These are phyloP conservation scores for Rhizopogon roseolus DNA, from an alignment of 768 basidiomycete species.

Conservation along the genomic window DNA sequence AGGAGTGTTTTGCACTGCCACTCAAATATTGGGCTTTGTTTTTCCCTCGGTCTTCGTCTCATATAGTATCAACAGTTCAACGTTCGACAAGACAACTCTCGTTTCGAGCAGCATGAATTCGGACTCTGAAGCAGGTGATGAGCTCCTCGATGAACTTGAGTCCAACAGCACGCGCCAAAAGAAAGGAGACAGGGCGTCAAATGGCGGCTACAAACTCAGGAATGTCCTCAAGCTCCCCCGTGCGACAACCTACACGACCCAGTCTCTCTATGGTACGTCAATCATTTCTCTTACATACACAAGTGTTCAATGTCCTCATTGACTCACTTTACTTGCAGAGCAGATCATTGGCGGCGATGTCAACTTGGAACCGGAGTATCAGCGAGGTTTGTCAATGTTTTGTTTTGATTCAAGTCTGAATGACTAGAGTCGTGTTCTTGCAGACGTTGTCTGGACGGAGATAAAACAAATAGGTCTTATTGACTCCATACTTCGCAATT, in stretches of 20 bases:
- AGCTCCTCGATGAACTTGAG: constrained; percentile 10
- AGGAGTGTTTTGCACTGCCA: not conserved
- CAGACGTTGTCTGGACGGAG: constrained; percentile 80
- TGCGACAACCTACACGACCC: constrained; percentile 60
- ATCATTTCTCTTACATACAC: not conserved
- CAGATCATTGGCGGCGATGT: constrained; percentile 63
- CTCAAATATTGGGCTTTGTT: not conserved
- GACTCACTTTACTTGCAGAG: constrained; percentile 33
- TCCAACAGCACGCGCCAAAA: not conserved
- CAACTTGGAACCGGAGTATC: constrained; percentile 72
- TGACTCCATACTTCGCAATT: constrained; percentile 76
- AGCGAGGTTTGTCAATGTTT: constrained; percentile 47
- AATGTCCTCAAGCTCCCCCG: constrained; percentile 52
- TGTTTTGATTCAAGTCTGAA: not conserved
- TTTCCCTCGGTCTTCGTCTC: not conserved
- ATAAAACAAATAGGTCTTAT: constrained; percentile 70
- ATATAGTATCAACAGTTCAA: not conserved
- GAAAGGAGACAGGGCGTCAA: not conserved
- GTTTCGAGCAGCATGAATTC: constrained; percentile 7
- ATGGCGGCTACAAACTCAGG: constrained; percentile 22
- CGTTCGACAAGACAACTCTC: not conserved
- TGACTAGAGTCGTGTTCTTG: not conserved
- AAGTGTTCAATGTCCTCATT: not conserved
- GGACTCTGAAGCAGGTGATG: constrained; percentile 21
- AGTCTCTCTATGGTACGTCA: constrained; percentile 50